Evolutionary conservation across 768 basidiomycete species (phyloP).

Genomic region (Asterophora lycoperdoides): DNA sequence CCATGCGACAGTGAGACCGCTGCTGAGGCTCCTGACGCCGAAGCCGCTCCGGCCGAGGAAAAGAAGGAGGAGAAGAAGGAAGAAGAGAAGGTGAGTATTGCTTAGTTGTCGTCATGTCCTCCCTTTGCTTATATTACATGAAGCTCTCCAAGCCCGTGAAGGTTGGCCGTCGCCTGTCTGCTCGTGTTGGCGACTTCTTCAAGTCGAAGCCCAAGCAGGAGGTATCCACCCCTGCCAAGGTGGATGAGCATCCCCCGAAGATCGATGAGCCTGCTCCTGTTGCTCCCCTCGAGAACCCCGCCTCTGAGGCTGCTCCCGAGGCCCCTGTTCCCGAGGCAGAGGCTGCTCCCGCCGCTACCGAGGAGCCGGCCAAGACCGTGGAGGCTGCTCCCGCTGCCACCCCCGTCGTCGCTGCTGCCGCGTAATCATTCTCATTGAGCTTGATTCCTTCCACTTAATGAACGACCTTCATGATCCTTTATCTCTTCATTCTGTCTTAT

Average conservation of each 20-base stretch:
- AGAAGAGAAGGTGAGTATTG: slow-evolving; percentile 41
- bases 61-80: slow-evolving; percentile 30
- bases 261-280: slow-evolving; percentile 80
- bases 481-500: slow-evolving; percentile 29
- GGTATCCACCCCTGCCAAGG: slow-evolving; percentile 68
- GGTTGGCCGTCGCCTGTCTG: slow-evolving; percentile 78
- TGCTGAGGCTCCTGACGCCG: slow-evolving; percentile 32
- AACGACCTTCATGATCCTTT: slow-evolving; percentile 42
- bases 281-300: slow-evolving; percentile 81
- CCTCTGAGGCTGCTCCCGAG: slow-evolving; percentile 39
- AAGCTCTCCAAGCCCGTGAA: slow-evolving; percentile 52
- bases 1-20: slow-evolving; percentile 37
- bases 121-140: slow-evolving; percentile 15
- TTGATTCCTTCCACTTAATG: slow-evolving; percentile 29
- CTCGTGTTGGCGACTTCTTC: slow-evolving; percentile 81
- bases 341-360: slow-evolving; percentile 25
- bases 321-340: slow-evolving; percentile 30
- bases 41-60: slow-evolving; percentile 34
- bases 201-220: slow-evolving; percentile 67
- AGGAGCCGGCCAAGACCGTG: slow-evolving; percentile 31
- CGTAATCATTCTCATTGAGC: slow-evolving; percentile 43
- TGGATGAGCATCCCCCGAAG: slow-evolving; percentile 85
- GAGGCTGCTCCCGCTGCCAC: slow-evolving; percentile 50
- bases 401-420: slow-evolving; percentile 74
- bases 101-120: neutral